Percentiles rank a stretch among this genome's conserved stretches.
Evolutionary conservation across 805 yeast species (phyloP).

Genomic region (Ogataea nonfermentans): DNA sequence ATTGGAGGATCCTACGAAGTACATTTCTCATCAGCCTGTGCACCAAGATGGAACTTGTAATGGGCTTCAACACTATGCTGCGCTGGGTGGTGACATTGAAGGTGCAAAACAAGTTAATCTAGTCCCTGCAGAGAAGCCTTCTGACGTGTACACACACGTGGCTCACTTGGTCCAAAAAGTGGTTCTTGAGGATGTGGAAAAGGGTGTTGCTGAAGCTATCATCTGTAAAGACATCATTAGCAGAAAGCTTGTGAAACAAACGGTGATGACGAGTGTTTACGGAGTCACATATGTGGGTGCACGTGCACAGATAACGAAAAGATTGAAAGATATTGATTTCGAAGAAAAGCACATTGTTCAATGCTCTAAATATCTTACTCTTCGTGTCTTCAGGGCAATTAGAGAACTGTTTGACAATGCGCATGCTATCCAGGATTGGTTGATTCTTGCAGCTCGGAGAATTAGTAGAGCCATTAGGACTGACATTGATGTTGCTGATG

Average conservation of each 20-base stretch:
- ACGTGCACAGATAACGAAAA: constrained; percentile 78
- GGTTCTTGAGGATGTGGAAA: constrained; percentile 51
- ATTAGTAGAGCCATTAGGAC: constrained; percentile 76
- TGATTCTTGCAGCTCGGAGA: constrained; percentile 78
- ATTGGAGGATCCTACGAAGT: constrained; percentile 62
- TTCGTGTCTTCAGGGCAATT: constrained; percentile 76
- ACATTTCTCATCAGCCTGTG: constrained; percentile 68
- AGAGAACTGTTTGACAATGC: constrained; percentile 88
- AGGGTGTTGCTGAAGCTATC: constrained; percentile 58
- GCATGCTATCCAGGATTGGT: constrained; percentile 94
- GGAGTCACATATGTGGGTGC: constrained; percentile 97
- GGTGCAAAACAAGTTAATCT: constrained; percentile 81
- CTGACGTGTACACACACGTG: constrained; percentile 73
- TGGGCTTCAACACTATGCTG: constrained; percentile 85
- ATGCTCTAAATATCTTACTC: constrained; percentile 63
- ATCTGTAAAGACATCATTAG: constrained; percentile 61
- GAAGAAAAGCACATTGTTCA: constrained; percentile 37
- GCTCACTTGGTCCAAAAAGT: constrained; percentile 59
- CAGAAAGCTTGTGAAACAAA: constrained; percentile 91
- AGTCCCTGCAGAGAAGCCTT: constrained; percentile 68
- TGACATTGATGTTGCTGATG: constrained; percentile 53
- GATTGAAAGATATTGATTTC: constrained; percentile 57
- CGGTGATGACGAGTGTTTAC: constrained; percentile 97
- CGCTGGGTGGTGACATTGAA: constrained; percentile 79
- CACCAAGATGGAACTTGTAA: constrained; percentile 89